Base-by-base conservation (phyloP, 2,329 filamentous ascomycete species). In the Xylaria sp. region DNA sequence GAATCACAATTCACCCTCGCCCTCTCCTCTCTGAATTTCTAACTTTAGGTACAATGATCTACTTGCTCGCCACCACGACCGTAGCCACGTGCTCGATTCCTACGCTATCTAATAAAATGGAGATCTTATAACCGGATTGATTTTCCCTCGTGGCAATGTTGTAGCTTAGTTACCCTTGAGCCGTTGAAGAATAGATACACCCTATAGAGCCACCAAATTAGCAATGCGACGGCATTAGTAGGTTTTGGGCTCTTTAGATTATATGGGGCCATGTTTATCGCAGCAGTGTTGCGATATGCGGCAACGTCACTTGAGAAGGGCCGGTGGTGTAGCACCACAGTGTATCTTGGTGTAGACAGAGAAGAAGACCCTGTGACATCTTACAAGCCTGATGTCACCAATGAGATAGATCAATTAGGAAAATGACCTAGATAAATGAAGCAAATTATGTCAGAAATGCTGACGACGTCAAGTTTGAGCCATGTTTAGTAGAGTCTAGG, bases 11-110 rank as follows among this genome's bases (percentile, higher is more conserved):
- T 20, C 20, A 15, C 3, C 1, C 5, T 36, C 51, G 36, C 42
- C 4, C 3, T 36, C 28, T 17, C 26, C 2, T 15, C 15, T 51
- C 17, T 49, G 9, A 13, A n/a, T 36, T 20, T 20, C 26, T 20
- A 36, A 15, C 7, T 20, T 20, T 36, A 9, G 28, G 28, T 36
- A 20, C 15, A 20, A 20, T 54, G 10, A 31, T 15, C 26, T 5
- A 51, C 2, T n/a, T 33, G 17, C 28, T 15, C 33, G 7, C 28
- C 49, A 33, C 3, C 15, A 17, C 6, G n/a, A 17, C 9, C 49
- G 7, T 36, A 13, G 33, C 53, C 53, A 56, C 53, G 53, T 56
- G 53, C 53, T n/a, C 53, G 23, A 38, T 56, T 13, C 51, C 10
- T 38, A 23, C 38, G 4, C 38, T 40, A 40, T 17, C 38, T 40